Evolutionary conservation across 208 protist genomes (phyloP).

Genomic region (Wallacemonas sp.): DNA sequence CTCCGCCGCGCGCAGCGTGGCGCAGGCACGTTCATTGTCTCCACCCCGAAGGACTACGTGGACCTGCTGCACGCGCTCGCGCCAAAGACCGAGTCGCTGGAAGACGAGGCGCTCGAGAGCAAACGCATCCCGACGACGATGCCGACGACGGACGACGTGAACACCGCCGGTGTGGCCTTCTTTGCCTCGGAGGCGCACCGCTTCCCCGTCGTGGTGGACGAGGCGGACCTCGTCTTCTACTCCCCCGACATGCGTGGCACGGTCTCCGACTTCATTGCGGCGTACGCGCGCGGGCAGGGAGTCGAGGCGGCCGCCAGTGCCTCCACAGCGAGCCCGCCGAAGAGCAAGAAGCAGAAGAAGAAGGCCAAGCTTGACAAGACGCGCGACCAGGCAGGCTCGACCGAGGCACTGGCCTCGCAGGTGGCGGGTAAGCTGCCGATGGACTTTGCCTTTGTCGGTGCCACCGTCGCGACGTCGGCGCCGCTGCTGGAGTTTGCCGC

Average conservation of each 20-base stretch:
- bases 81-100: constrained; percentile 16
- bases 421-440: constrained; percentile 21
- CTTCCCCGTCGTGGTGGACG: constrained; percentile 85
- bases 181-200: constrained; percentile 26
- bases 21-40: constrained; percentile 77
- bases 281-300: background rate
- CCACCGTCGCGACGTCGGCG: constrained; percentile 75
- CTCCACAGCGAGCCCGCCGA: no score
- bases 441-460: constrained; percentile 86
- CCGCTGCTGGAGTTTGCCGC: constrained; percentile 44
- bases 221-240: constrained; percentile 86
- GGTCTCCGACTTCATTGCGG: constrained; percentile 43
- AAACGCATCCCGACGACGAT: background rate
- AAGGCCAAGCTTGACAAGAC: constrained; percentile 9
- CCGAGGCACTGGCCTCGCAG: background rate
- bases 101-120: no score
- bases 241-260: constrained; percentile 60
- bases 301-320: no score
- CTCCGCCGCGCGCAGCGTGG: constrained; percentile 55
- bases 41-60: constrained; percentile 72
- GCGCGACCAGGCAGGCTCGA: no score
- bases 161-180: constrained; percentile 8
- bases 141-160: background rate
- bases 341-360: constrained; percentile 10
- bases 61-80: constrained; percentile 58